A percentile compares a stretch with the other conserved stretches of the same genome.
Conservation (phyloP, 2,329 filamentous ascomycete genomes). For the Alternaria burnsii region DNA sequence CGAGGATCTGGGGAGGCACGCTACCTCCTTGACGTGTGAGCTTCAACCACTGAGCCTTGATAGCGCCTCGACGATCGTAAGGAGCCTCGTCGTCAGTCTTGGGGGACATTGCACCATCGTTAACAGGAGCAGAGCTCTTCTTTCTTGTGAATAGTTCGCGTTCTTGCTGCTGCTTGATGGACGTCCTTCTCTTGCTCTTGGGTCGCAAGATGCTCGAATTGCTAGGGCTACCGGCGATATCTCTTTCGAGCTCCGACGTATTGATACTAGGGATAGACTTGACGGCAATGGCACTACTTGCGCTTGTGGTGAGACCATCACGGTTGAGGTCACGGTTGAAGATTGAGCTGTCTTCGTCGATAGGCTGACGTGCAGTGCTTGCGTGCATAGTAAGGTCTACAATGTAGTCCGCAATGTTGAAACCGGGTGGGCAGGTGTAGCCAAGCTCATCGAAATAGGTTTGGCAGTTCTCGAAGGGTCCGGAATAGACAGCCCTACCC, state of each 20-base stretch:
- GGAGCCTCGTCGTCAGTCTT: constrained; percentile 69
- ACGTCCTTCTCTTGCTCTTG: constrained; percentile 76
- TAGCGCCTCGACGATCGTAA: constrained; percentile 60
- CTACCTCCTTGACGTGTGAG: constrained; percentile 63
- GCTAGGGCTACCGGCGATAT: constrained; percentile 64
- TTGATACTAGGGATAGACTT: constrained; percentile 91
- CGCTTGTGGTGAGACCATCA: constrained; percentile 74
- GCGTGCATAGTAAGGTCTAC: constrained; percentile 99
- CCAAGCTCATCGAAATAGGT: constrained; percentile 91
- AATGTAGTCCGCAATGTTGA: constrained; percentile 98
- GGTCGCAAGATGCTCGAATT: constrained; percentile 68
- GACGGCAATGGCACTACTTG: constrained; percentile 85
- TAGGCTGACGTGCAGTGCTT: constrained; percentile 64
- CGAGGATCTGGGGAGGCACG: constrained; percentile 68
- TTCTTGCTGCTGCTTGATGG: constrained; percentile 86
- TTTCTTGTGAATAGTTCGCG: constrained; percentile 88
- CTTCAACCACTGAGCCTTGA: constrained; percentile 66
- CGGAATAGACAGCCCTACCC: constrained; percentile 91
- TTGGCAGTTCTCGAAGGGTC: constrained; percentile 87
- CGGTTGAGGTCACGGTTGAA: constrained; percentile 70
- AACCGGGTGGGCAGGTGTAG: constrained; percentile 92
- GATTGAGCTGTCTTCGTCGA: constrained; percentile 65
- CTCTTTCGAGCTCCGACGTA: constrained; percentile 74
- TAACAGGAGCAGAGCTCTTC: constrained; percentile 64
- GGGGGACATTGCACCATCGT: constrained; percentile 63